These are phyloP conservation scores for Alternaria infectoria DNA, from an alignment of 2,329 filamentous ascomycete genomes.

Conservation along the genomic window DNA sequence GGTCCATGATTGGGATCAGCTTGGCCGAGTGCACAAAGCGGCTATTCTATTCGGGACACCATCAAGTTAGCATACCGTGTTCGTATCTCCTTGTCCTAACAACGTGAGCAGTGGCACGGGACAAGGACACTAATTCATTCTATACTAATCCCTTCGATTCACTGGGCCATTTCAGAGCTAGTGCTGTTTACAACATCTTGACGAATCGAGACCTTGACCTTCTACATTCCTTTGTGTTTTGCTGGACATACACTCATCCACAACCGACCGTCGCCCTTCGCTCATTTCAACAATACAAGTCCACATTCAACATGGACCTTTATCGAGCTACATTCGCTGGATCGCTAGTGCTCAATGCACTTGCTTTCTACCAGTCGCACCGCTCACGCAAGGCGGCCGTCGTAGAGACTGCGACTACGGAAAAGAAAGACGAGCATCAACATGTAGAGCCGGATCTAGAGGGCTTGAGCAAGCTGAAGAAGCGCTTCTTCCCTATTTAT, in stretches of 20 bases:
- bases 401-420: slow-evolving; percentile 10
- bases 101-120: not conserved
- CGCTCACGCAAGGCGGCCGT: slow-evolving; percentile 21
- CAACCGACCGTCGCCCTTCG: not conserved
- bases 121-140: not conserved
- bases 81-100: not conserved
- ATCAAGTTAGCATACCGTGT: not conserved
- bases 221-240: slow-evolving; percentile 5
- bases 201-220: not conserved
- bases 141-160: not conserved
- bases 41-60: slow-evolving; percentile 1
- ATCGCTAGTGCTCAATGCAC: slow-evolving; percentile 34
- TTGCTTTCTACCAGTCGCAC: slow-evolving; percentile 36
- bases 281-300: slow-evolving; percentile 2
- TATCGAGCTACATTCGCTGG: slow-evolving; percentile 38
- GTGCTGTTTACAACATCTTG: not conserved
- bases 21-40: not conserved
- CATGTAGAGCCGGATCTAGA: slow-evolving; percentile 32
- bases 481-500: slow-evolving; percentile 54
- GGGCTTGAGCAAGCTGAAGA: slow-evolving; percentile 48
- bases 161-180: not conserved
- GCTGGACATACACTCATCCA: slow-evolving; percentile 8
- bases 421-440: slow-evolving; percentile 34
- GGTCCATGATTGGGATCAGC: slow-evolving; percentile 6
- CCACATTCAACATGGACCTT: slow-evolving; percentile 36